Evolutionary conservation across 495 filamentous ascomycete species (phyloP).

Genomic region (Elasticomyces elasticus): DNA sequence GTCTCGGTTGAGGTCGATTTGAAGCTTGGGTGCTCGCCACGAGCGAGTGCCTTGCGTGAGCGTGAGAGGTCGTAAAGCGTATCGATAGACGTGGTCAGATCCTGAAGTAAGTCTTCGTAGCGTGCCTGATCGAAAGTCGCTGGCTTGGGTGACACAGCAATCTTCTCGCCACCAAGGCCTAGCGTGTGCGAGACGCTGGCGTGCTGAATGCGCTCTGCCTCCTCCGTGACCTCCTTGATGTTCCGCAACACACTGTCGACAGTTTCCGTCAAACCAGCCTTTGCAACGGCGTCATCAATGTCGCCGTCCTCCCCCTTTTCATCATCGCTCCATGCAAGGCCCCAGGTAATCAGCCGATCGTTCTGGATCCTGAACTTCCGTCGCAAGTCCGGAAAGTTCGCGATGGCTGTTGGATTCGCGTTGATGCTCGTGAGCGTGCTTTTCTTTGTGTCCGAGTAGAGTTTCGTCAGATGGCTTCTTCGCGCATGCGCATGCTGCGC

Average conservation of each 20-base stretch:
- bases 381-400: constrained; percentile 46
- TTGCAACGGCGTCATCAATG: constrained; percentile 76
- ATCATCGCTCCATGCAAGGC: constrained; percentile 77
- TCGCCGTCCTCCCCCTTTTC: constrained; percentile 55
- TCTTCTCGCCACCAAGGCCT: constrained; percentile 21
- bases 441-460: constrained; percentile 87
- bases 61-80: constrained; percentile 78
- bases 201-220: constrained; percentile 63
- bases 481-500: constrained; percentile 13
- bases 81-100: constrained; percentile 78
- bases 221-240: constrained; percentile 76
- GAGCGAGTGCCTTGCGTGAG: constrained; percentile 42
- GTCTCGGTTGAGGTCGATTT: constrained; percentile 26
- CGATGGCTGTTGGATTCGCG: constrained; percentile 51
- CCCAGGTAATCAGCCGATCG: constrained; percentile 75
- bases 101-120: constrained; percentile 61
- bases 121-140: constrained; percentile 48
- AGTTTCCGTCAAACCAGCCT: constrained; percentile 75
- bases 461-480: constrained; percentile 65
- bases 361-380: constrained; percentile 56
- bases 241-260: constrained; percentile 82
- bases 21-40: constrained; percentile 19
- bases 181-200: constrained; percentile 17
- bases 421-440: constrained; percentile 69
- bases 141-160: constrained; percentile 25